Evolutionary conservation across 768 basidiomycete species (phyloP), one percentile per base, ranked within the genome.

Genomic region (Termitomyces sp.): DNA sequence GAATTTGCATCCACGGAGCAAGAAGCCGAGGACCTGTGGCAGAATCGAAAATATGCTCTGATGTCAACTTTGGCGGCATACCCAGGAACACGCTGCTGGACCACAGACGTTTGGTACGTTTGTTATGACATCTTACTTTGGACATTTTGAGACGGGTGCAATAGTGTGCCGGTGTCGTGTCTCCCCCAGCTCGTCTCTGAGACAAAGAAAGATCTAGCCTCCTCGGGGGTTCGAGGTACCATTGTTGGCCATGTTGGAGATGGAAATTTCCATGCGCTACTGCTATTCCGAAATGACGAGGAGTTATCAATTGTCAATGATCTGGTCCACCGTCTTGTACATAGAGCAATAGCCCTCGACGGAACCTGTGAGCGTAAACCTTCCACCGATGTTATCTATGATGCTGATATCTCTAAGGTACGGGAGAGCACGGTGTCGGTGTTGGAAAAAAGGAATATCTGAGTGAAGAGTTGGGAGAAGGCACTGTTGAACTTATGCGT

Each of bases 341-440:
- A 83, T 60, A 79, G 87, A n/a, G 89, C 89, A 4, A 75, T 91
- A 40, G 74, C 77, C 14, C 71, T 90, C 54, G 89, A 90, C 59
- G 89, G 89, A 45, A 91, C 89, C 19, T 91, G 89, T 87, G 60
- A 60, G 84, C 70, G 19, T 33, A 43, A 15, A 45, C 9, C 30
- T 28, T n/a, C 23, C 26, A 19, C 31, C 37, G 21, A 7, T 17
- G 33, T 43, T 50, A 47, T 45, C 28, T 33, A 38, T 42, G 17
- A 62, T n/a, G 11, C 61, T 47, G n/a, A 41, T 8, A 6, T 46
- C 28, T 53, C 53, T 10, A 59, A 90, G 87, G 87, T 62, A 90
- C 88, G 3, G 90, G 91, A 9, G 91, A 94, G 68, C 92, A 94
- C 67, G 92, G 92, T 0, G 87, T 94, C 14, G 92, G 93, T 1